These are phyloP conservation scores for Venturia effusa DNA, from an alignment of 2,329 filamentous ascomycete species.

Conservation along the genomic window DNA sequence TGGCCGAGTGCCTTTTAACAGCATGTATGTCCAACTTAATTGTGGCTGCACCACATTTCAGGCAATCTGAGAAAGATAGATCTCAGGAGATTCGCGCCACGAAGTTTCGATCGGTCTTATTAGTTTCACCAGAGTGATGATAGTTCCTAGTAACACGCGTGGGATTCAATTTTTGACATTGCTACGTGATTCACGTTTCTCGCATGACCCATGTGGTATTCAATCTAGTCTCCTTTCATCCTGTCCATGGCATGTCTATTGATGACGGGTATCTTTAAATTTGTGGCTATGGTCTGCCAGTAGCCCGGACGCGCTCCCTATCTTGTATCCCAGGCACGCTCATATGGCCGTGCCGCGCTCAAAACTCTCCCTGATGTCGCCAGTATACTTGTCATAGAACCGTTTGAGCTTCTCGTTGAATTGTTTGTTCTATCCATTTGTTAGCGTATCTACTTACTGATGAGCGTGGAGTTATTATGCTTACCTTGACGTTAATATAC, in stretches of 20 bases:
- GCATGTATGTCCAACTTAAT: too few species aligned
- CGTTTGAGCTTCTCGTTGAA: conserved; percentile 95
- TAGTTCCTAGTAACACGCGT: not conserved
- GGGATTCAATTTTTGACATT: not conserved
- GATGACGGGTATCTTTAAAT: not conserved
- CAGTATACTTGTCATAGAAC: conserved; percentile 98
- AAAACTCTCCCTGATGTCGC: conserved; percentile 93
- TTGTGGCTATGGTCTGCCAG: not conserved
- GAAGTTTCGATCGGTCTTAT: not conserved
- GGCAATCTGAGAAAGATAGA: not conserved
- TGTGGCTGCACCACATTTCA: not conserved
- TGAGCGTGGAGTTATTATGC: not conserved
- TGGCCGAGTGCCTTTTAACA: too few species aligned
- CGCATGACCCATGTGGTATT: not conserved
- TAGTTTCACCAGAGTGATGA: not conserved
- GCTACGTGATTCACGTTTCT: not conserved
- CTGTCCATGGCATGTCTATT: not conserved
- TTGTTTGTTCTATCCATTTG: conserved; percentile 70
- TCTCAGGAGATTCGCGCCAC: not conserved
- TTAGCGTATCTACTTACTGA: not conserved
- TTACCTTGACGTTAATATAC: conserved; percentile 91
- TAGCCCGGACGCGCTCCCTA: not conserved
- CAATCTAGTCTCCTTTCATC: not conserved
- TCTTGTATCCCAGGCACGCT: not conserved
- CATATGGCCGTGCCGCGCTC: conserved; percentile 94